These are phyloP conservation scores for Raffaelea albimanens DNA, from an alignment of 2,329 filamentous ascomycete species.

Conservation along the genomic window DNA sequence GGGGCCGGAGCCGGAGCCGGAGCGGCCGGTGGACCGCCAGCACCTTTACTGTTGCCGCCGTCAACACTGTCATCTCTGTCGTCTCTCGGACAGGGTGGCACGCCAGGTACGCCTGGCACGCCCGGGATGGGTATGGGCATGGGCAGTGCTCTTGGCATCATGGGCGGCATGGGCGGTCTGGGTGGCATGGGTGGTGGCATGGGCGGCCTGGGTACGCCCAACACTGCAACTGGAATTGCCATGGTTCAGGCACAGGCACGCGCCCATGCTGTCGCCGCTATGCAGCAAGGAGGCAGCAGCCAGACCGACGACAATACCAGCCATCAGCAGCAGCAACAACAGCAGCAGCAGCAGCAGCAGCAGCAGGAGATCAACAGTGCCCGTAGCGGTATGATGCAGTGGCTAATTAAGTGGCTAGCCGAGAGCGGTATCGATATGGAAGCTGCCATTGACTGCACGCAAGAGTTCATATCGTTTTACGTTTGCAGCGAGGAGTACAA, in stretches of 20 bases:
- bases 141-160: constrained; percentile 1
- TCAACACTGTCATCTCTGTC: neutral
- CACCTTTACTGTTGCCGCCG: neutral
- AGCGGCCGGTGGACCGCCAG: neutral
- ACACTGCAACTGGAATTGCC: neutral
- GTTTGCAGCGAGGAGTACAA: constrained; percentile 57
- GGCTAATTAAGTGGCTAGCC: constrained; percentile 67
- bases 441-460: constrained; percentile 77
- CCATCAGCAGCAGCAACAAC: neutral
- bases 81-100: neutral
- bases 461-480: constrained; percentile 86
- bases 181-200: neutral
- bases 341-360: neutral
- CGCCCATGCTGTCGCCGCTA: constrained; percentile 11
- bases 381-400: constrained; percentile 45
- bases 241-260: constrained; percentile 12
- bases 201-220: constrained; percentile 4
- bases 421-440: constrained; percentile 80
- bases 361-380: constrained; percentile 5
- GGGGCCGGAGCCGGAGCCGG: neutral
- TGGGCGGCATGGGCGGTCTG: neutral
- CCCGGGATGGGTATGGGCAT: constrained; percentile 1
- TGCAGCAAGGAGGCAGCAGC: constrained; percentile 5
- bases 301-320: neutral
- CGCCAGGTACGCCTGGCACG: constrained; percentile 4